Conservation (phyloP, 768 basidiomycete genomes). For the Chalciporus piperatus region DNA sequence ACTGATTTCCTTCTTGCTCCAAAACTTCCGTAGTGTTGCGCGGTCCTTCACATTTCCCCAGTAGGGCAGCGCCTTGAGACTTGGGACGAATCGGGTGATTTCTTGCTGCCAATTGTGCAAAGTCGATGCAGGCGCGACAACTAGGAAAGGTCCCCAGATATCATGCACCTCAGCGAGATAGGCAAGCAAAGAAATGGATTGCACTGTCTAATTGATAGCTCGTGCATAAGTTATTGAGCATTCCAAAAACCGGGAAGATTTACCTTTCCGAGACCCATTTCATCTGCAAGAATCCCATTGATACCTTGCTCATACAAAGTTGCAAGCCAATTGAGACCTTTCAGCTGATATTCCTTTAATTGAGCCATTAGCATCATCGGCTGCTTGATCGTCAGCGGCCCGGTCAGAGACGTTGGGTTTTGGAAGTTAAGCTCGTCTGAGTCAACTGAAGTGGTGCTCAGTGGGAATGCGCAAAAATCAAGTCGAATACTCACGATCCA, state of each 20-base stretch:
- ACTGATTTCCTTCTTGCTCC: slow-evolving; percentile 96
- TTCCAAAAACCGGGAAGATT: slow-evolving; percentile 3
- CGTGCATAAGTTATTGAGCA: not conserved
- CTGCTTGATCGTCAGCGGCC: slow-evolving; percentile 81
- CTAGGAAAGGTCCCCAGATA: slow-evolving; percentile 99
- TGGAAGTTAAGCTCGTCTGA: slow-evolving; percentile 99
- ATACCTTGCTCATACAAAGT: slow-evolving; percentile 99
- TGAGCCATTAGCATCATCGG: slow-evolving; percentile 96
- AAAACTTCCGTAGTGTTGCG: slow-evolving; percentile 90
- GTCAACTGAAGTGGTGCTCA: slow-evolving; percentile 56
- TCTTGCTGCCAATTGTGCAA: slow-evolving; percentile 99
- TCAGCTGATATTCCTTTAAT: slow-evolving; percentile 96
- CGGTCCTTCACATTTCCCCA: slow-evolving; percentile 99
- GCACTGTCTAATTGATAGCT: slow-evolving; percentile 67
- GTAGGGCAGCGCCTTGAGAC: slow-evolving; percentile 91
- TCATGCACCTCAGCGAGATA: slow-evolving; percentile 97
- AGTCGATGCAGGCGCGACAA: slow-evolving; percentile 95
- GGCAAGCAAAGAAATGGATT: slow-evolving; percentile 93
- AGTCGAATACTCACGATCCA: slow-evolving; percentile 59
- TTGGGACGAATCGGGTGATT: slow-evolving; percentile 91
- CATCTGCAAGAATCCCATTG: slow-evolving; percentile 10
- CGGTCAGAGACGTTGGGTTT: slow-evolving; percentile 89
- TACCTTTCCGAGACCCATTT: slow-evolving; percentile 40
- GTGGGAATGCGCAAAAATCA: not conserved
- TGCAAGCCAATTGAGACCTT: slow-evolving; percentile 96